phyloP scores from a whole-genome alignment of 345 rosid species.

The Corchorus capsularis region DNA sequence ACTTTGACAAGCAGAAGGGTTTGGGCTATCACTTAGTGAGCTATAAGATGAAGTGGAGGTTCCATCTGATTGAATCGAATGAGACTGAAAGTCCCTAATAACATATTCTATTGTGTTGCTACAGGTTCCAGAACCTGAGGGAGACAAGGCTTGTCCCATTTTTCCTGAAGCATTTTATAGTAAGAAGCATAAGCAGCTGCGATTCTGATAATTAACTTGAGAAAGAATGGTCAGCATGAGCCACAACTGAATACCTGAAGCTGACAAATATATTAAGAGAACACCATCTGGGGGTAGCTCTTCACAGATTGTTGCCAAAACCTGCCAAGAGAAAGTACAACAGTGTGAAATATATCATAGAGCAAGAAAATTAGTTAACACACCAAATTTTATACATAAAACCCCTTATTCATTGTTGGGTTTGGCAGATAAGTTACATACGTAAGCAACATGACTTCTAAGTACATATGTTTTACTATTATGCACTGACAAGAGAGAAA shows the following conservation, averaged over 20 bases:
- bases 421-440: constrained; percentile 8
- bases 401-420: neutral
- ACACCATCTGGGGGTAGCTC: constrained; percentile 87
- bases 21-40: constrained; percentile 39
- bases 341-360: constrained; percentile 10
- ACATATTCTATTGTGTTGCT: constrained; percentile 45
- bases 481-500: too few relatives aligned
- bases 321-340: constrained; percentile 46
- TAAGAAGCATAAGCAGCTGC: constrained; percentile 30
- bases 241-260: constrained; percentile 58
- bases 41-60: constrained; percentile 42
- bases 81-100: constrained; percentile 52
- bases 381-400: neutral
- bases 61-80: constrained; percentile 46
- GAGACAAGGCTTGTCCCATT: constrained; percentile 46
- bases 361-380: neutral
- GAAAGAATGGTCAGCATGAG: constrained; percentile 8
- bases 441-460: neutral
- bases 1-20: constrained; percentile 44
- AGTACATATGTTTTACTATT: too few relatives aligned
- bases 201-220: constrained; percentile 3
- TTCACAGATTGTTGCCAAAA: constrained; percentile 82
- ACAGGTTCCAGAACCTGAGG: constrained; percentile 49
- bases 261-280: constrained; percentile 82
- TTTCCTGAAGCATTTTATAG: constrained; percentile 46